Conservation (phyloP, 495 filamentous ascomycete genomes). For the Annulohypoxylon maeteangense region DNA sequence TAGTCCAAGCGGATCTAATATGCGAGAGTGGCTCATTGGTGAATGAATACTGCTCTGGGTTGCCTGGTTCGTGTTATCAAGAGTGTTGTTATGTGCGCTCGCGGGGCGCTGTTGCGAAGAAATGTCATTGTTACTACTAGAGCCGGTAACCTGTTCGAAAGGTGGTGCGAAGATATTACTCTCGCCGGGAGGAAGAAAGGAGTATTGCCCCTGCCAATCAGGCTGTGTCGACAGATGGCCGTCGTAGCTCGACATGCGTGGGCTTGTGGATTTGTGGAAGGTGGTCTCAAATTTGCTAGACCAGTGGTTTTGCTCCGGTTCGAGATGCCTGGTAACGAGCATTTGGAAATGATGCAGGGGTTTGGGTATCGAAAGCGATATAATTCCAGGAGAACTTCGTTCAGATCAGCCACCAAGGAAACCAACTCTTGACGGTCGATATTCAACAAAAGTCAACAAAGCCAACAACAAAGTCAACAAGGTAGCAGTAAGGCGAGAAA, state of each 20-base stretch:
- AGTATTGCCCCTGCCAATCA: constrained; percentile 69
- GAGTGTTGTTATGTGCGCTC: constrained; percentile 49
- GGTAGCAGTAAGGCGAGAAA: constrained; percentile 13
- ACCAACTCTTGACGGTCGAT: constrained; percentile 14
- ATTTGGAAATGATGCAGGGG: constrained; percentile 61
- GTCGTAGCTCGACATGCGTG: constrained; percentile 71
- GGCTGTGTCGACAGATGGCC: constrained; percentile 63
- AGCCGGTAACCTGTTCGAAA: constrained; percentile 59
- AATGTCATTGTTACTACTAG: constrained; percentile 54
- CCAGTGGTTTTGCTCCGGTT: constrained; percentile 68
- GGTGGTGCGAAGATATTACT: constrained; percentile 59
- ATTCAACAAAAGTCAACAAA: neutral
- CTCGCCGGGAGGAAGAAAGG: constrained; percentile 64
- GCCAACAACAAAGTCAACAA: constrained; percentile 5
- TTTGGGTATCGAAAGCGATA: constrained; percentile 31
- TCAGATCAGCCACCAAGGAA: constrained; percentile 6
- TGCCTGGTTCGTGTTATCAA: constrained; percentile 49
- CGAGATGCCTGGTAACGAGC: constrained; percentile 68
- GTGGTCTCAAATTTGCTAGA: constrained; percentile 66
- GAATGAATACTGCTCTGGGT: constrained; percentile 47
- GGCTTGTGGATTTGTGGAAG: constrained; percentile 61
- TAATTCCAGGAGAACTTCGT: constrained; percentile 29
- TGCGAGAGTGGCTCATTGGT: constrained; percentile 52
- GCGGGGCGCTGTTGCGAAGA: constrained; percentile 56
- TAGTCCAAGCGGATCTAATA: constrained; percentile 57